Evolutionary conservation across 1,284 basidiomycete species (phyloP), one percentile per base, ranked within the genome.

Genomic region (Malassezia nana): DNA sequence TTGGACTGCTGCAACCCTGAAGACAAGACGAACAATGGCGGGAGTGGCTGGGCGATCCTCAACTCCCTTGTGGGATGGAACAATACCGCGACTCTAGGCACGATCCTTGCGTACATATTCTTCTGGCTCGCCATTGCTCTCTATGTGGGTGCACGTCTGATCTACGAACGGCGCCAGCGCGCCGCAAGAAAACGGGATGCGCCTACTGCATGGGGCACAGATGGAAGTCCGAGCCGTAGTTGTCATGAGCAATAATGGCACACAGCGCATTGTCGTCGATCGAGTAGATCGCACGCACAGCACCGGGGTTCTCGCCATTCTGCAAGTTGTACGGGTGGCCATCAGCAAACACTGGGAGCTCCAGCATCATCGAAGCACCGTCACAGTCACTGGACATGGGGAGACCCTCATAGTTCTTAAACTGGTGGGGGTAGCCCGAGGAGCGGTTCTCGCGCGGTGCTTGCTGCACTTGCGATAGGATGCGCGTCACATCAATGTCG

Each of bases 1-100:
- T 80, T 83, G 75, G 90, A 91, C 74, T 87, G 88, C 61, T 91
- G 83, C 47, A 86, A 82, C 64, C 91, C 76, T 0, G 85, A 84
- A 45, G 50, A 63, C 54, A 57, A 67, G 60, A 62, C 66, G 55
- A 57, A 67, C 83, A 35, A 51, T 30, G 58, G 52, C 8, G 67
- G 66, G 6, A 59, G 53, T 6, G 67, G 68, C 12, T 72, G 67
- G 67, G 56, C 62, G 7, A 62, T 72, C 15, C 46, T 72, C 40
- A 72, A 72, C 56, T 60, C 63, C 2, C 53, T 72, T 12, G 57
- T 67, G 4, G 69, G 69, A 10, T 72, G 67, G 67, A 71, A 69
- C 51, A 70, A 71, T 43, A 71, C 66, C 0, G 67, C 65, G 0
- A 70, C 66, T 0, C 55, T 65, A 30, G 66, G 66, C 2, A 55